These are phyloP conservation scores for Lipomyces mesembrius DNA, from an alignment of 805 yeast genomes.

Conservation along the genomic window DNA sequence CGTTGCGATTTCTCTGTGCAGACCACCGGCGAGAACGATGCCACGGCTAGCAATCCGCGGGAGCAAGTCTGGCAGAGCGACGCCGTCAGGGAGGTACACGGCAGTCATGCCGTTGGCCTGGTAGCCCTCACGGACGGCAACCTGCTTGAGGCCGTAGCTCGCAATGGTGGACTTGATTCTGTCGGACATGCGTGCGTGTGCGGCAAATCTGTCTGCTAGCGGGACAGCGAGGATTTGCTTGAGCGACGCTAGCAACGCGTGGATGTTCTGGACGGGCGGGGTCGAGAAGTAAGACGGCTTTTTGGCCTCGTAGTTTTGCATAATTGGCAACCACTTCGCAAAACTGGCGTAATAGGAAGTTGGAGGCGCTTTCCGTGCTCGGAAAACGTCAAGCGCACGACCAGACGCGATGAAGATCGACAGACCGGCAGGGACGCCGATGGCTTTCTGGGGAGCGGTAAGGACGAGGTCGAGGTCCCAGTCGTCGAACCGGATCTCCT, in stretches of 20 bases:
- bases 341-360: conserved; percentile 69
- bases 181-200: conserved; percentile 65
- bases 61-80: conserved; percentile 70
- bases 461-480: conserved; percentile 91
- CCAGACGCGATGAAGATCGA: conserved; percentile 74
- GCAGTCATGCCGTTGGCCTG: conserved; percentile 92
- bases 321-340: conserved; percentile 84
- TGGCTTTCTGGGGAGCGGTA: conserved; percentile 93
- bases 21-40: conserved; percentile 85
- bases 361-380: conserved; percentile 53
- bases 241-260: conserved; percentile 77
- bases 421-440: conserved; percentile 93
- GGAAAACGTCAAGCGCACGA: conserved; percentile 71
- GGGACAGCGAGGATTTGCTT: conserved; percentile 64
- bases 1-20: conserved; percentile 76
- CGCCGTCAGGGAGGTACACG: conserved; percentile 75
- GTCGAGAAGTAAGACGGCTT: conserved; percentile 90
- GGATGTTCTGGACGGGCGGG: conserved; percentile 87
- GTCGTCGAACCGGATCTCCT: conserved; percentile 76
- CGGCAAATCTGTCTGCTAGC: conserved; percentile 64
- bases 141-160: conserved; percentile 67
- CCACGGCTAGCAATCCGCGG: conserved; percentile 62
- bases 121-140: conserved; percentile 60
- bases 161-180: conserved; percentile 64
- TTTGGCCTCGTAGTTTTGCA: conserved; percentile 83